Base-by-base conservation (phyloP, 2,329 filamentous ascomycete genomes). In the Nemania serpens region DNA sequence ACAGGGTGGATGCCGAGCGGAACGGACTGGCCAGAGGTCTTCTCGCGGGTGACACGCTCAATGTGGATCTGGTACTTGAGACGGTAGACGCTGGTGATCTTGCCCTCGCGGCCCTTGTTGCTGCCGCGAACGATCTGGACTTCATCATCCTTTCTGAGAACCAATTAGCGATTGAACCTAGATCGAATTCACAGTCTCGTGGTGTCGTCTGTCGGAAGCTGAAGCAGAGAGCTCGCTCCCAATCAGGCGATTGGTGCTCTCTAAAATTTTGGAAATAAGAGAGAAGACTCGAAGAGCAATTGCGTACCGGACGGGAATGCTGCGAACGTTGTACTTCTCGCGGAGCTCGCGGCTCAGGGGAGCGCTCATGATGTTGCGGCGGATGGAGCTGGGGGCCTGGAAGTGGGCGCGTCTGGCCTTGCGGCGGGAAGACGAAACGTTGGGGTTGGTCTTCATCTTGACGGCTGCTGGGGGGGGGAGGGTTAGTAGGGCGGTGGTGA, bases 371-470 rank as follows among this genome's bases (percentile, higher is more conserved):
- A 97, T 97, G 75, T 89, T 86, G 79, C 95, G 92, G 82, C 95
- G 93, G 78, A 91, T 87, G 84, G 90, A 93, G 80, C 93, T 97
- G 73, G 93, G 93, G 72, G 95, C 95, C 79, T 86, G 84, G 88
- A 96, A 99, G 88, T 99, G 94, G 79, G 92, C 91, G 87, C 97
- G 97, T 83, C 95, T 92, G 84, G 92, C 95, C 92, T 99, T 99
- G 85, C 94, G 90, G 84, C 94, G 89, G 78, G 93, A 66, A 42
- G 61, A 63, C 55, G 61, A 66, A 12, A 66, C 73, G 67, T 71
- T 69, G 63, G 68, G 65, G 65, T 64, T 70, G 64, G 68, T 60
- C 68, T 73, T 73, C 72, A 74, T 73, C 65, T 73, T 74, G 68
- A 68, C 69, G 65, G 64, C 65, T 58, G 64, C 59, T 54, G 17